These are phyloP conservation scores for Saturnispora zaruensis DNA, from an alignment of 805 yeast genomes.

Conservation along the genomic window DNA sequence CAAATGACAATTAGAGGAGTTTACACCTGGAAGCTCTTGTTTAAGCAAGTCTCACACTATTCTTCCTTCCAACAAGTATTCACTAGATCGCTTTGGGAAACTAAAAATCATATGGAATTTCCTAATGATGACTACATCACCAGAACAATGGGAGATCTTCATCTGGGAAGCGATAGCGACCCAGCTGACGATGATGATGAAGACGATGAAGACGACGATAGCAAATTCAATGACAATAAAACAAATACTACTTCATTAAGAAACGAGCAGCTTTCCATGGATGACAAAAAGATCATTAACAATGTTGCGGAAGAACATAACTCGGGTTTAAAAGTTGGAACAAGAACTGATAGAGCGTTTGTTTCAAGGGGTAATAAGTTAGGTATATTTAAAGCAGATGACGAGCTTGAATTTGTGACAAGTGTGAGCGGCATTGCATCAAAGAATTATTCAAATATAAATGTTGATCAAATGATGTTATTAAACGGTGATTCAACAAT, in stretches of 20 bases:
- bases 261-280: neutral
- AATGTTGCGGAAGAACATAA: constrained; percentile 31
- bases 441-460: constrained; percentile 36
- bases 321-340: constrained; percentile 62
- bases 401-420: constrained; percentile 52
- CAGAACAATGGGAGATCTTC: constrained; percentile 38
- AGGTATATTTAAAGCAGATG: constrained; percentile 67
- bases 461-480: constrained; percentile 63
- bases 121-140: constrained; percentile 41
- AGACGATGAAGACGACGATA: constrained; percentile 33
- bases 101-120: constrained; percentile 45
- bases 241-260: neutral
- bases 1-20: constrained; percentile 24
- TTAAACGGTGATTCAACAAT: constrained; percentile 66
- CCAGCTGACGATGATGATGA: constrained; percentile 26
- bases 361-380: constrained; percentile 72
- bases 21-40: constrained; percentile 57
- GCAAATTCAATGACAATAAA: constrained; percentile 19
- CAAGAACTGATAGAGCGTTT: constrained; percentile 60
- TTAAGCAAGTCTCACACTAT: constrained; percentile 34
- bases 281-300: neutral
- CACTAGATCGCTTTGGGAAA: constrained; percentile 54
- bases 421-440: constrained; percentile 56
- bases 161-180: constrained; percentile 18
- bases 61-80: constrained; percentile 44